Conservation (phyloP, 768 basidiomycete species). For the Mycena chlorophos region DNA sequence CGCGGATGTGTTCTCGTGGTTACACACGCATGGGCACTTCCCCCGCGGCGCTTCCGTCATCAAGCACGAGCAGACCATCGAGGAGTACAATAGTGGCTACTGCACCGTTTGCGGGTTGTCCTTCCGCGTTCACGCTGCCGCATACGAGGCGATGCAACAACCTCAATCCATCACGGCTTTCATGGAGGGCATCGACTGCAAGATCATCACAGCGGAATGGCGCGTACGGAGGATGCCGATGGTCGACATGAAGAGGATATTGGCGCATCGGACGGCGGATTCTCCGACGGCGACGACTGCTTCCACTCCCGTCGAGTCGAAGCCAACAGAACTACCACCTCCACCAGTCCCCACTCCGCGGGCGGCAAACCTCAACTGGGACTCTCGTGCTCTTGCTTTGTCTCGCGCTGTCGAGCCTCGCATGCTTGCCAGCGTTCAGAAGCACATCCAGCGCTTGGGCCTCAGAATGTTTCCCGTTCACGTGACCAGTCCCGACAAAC, state of each 20-base stretch:
- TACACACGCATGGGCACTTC: conserved; percentile 42
- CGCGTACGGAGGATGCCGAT: conserved; percentile 33
- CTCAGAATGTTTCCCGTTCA: conserved; percentile 26
- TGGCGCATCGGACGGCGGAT: conserved; percentile 13
- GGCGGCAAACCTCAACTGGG: conserved; percentile 5
- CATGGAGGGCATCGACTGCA: conserved; percentile 21
- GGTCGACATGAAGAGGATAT: conserved; percentile 19
- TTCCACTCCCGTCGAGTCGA: too few species aligned
- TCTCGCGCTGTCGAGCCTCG: conserved; percentile 36
- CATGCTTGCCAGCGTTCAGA: conserved; percentile 33
- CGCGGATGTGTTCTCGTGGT: conserved; percentile 49
- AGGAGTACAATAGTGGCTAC: conserved; percentile 25
- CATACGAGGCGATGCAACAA: conserved; percentile 7
- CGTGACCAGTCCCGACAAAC: not conserved
- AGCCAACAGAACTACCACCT: not conserved
- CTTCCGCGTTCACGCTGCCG: conserved; percentile 21
- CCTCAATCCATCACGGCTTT: conserved; percentile 3
- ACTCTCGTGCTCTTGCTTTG: conserved; percentile 20
- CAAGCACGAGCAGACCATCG: conserved; percentile 14
- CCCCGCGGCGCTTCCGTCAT: conserved; percentile 12
- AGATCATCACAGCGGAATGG: conserved; percentile 26
- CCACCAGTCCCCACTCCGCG: not conserved
- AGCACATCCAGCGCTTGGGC: conserved; percentile 28
- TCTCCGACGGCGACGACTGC: conserved; percentile 3
- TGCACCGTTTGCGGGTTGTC: conserved; percentile 37